A percentile compares a stretch with the other conserved stretches of the same genome.
phyloP scores from a whole-genome alignment of 257 asterid genomes.

The Datura wrightii region DNA sequence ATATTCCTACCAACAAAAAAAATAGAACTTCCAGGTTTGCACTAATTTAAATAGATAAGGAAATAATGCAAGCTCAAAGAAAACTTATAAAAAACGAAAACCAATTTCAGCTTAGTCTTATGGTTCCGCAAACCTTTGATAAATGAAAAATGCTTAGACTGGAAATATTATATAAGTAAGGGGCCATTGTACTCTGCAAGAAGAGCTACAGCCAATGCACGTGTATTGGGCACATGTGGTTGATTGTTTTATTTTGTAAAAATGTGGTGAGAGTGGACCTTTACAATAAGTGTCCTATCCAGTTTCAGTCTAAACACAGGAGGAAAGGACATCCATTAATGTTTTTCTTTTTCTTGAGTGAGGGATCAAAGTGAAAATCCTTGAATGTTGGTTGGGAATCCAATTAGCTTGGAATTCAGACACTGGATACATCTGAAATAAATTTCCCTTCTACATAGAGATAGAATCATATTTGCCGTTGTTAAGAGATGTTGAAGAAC shows the following conservation, averaged over 20 bases:
- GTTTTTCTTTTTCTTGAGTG: neutral
- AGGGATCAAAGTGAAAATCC: neutral
- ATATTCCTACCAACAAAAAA: neutral
- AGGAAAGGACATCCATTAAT: neutral
- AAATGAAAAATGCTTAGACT: neutral
- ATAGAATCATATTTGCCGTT: neutral
- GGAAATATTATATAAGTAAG: neutral
- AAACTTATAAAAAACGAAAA: too few species aligned
- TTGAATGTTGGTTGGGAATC: neutral
- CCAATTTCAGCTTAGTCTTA: neutral
- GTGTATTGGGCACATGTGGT: too few species aligned
- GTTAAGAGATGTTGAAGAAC: neutral
- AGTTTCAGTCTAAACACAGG: neutral
- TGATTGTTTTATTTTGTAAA: too few species aligned
- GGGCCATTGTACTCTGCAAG: too few species aligned
- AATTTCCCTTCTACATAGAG: neutral
- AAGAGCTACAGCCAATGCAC: too few species aligned
- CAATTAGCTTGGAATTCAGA: neutral
- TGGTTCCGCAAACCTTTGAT: neutral
- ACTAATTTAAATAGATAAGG: neutral
- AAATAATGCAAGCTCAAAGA: neutral
- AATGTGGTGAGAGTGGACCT: too few species aligned
- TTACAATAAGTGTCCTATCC: neutral
- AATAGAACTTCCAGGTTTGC: neutral
- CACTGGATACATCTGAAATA: neutral